Base-by-base conservation (phyloP, 176 grass and related monocot genomes). In the Raddia guianensis region DNA sequence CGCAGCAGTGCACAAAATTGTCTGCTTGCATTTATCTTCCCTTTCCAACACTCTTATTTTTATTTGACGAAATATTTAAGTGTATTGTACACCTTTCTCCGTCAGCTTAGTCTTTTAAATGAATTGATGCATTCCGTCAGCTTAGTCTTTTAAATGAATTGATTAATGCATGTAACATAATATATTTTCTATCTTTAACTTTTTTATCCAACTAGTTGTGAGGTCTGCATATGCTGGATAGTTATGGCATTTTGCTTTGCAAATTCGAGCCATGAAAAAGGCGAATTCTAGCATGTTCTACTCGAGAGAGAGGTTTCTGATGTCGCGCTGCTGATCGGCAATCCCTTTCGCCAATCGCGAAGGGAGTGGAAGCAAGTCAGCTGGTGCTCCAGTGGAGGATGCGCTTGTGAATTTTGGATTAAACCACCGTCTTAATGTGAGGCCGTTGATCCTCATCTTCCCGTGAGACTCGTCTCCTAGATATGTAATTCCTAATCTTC, bases 401-500 rank as follows among this genome's bases (percentile, higher is more conserved):
- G 68, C 76, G 56, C 77, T 74, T 49, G 77, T 83, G 13, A 93
- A 33, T 92, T 91, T 94, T 71, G 92, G 92, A 69, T 87, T 92
- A 78, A 92, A 94, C 95, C 95, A 98, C 86, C 92, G 93, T 72
- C 85, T 90, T 76, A 98, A 69, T 71, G 90, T 80, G 58, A 98
- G 88, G 73, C 95, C 95, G 9, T 79, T 91, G 47, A 98, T 98
- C 81, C 84, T 84, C 82, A 98, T 82, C 78, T 88, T 94, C 54
- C 95, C 95, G 43, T 91, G 86, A 9, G 95, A 98, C 74, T 93
- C 92, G 33, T 94, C 89, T 15, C 95, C 95, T 77, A 94, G 90
- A 65, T 98, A 94, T 67, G 75, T 83, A 85, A 98, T 86, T 69
- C 92, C 95, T 77, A 98, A 71, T 89, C 95, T 94, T 78, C 95